Evolutionary conservation across 2,329 filamentous ascomycete genomes (phyloP).

Genomic region (Cytospora paraplurivora): DNA sequence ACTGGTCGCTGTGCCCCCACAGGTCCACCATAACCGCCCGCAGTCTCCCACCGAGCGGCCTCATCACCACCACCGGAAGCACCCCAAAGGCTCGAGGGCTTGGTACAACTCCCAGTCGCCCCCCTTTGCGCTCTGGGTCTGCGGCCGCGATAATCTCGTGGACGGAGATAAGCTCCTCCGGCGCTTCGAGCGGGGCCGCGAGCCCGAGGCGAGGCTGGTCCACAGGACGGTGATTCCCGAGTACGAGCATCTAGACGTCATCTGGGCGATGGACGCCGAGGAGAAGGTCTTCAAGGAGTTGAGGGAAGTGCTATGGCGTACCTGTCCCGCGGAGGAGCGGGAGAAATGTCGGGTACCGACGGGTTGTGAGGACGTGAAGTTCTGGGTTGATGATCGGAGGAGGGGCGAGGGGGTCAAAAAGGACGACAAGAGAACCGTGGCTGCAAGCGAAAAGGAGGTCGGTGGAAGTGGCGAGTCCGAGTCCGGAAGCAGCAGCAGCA

Average conservation of each 20-base stretch:
- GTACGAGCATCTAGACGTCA: constrained; percentile 91
- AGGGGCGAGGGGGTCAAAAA: constrained; percentile 16
- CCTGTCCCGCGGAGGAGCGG: constrained; percentile 54
- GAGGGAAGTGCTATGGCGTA: constrained; percentile 82
- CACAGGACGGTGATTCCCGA: constrained; percentile 81
- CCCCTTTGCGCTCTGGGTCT: constrained; percentile 87
- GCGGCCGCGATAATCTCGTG: constrained; percentile 80
- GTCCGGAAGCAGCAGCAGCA: constrained; percentile 22
- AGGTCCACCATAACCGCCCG: constrained; percentile 14
- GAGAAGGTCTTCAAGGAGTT: constrained; percentile 83
- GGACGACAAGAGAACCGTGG: constrained; percentile 34
- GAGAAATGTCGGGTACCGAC: constrained; percentile 63
- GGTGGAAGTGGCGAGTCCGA: constrained; percentile 23
- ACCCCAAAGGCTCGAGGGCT: constrained; percentile 56
- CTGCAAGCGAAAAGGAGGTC: neutral
- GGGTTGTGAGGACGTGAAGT: constrained; percentile 58
- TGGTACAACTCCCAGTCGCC: constrained; percentile 84
- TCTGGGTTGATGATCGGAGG: constrained; percentile 40
- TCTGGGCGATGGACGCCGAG: constrained; percentile 90
- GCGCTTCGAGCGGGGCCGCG: constrained; percentile 73
- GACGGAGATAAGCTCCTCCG: constrained; percentile 75
- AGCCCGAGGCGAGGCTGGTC: constrained; percentile 79
- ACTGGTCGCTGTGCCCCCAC: constrained; percentile 20
- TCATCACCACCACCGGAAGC: constrained; percentile 40
- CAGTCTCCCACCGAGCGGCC: constrained; percentile 29